phyloP scores from a whole-genome alignment of 805 yeast species.

The Metschnikowia cubensis region DNA sequence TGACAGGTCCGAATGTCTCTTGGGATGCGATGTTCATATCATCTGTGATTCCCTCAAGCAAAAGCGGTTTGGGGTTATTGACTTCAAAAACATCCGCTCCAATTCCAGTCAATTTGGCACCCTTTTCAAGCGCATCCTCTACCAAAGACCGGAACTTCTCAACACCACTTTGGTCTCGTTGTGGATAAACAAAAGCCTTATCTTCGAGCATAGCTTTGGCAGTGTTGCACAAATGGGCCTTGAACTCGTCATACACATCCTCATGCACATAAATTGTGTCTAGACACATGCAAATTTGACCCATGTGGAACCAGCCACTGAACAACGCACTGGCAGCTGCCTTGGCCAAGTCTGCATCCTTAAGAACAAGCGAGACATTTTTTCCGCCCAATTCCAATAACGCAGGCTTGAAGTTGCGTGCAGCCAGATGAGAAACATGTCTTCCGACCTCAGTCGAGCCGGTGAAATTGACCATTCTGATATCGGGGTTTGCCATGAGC shows the following conservation, averaged over 20 bases:
- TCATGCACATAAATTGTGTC: conserved; percentile 38
- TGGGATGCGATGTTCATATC: conserved; percentile 25
- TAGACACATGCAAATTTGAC: conserved; percentile 48
- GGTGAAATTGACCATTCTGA: conserved; percentile 42
- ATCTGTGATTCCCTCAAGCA: conserved; percentile 28
- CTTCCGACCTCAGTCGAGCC: conserved; percentile 43
- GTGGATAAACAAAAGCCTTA: conserved; percentile 22
- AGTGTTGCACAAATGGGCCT: conserved; percentile 15
- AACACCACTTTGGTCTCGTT: conserved; percentile 27
- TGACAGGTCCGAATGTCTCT: conserved; percentile 45
- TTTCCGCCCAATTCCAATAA: conserved; percentile 47
- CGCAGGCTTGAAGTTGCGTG: conserved; percentile 36
- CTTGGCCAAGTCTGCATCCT: conserved; percentile 29
- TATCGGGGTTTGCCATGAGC: conserved; percentile 23
- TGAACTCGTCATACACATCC: conserved; percentile 27
- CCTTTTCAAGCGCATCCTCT: conserved; percentile 34
- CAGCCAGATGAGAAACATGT: conserved; percentile 34
- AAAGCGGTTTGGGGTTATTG: conserved; percentile 22
- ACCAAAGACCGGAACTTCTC: conserved; percentile 23
- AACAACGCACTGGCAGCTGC: conserved; percentile 28
- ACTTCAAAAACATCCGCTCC: not conserved
- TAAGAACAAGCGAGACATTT: conserved; percentile 31
- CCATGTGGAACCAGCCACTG: conserved; percentile 41
- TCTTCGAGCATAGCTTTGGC: conserved; percentile 17
- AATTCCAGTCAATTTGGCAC: conserved; percentile 27